These are phyloP conservation scores for Mallotus japonicus DNA, from an alignment of 441 rosid species.

Conservation along the genomic window DNA sequence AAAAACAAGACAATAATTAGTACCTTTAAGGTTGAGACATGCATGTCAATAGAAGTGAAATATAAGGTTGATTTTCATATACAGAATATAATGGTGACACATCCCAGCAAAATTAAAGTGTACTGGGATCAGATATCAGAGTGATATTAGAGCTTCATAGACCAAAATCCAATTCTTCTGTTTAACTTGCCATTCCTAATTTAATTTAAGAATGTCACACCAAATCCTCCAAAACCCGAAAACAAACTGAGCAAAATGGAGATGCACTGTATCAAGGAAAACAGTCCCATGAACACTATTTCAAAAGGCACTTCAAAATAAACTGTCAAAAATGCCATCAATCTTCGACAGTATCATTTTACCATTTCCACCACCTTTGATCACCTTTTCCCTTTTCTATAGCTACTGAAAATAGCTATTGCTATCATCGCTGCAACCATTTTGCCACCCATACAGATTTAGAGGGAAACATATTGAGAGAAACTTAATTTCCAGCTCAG, in stretches of 20 bases:
- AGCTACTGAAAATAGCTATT: neutral
- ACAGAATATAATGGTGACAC: neutral
- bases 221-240: neutral
- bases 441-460: neutral
- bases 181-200: neutral
- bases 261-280: neutral
- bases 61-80: neutral
- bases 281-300: neutral
- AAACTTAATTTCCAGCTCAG: constrained; percentile 2
- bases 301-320: neutral
- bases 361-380: neutral
- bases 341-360: neutral
- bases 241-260: no score
- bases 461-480: neutral
- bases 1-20: constrained; percentile 19
- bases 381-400: neutral
- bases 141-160: neutral
- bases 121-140: neutral
- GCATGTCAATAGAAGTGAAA: constrained; percentile 34
- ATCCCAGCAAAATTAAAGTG: constrained; percentile 4
- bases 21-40: constrained; percentile 34
- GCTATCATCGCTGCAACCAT: neutral
- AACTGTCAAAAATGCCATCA: neutral
- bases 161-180: neutral
- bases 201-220: neutral